Conservation (phyloP, 352 stramenopile species). For the Phytophthora sojae region DNA sequence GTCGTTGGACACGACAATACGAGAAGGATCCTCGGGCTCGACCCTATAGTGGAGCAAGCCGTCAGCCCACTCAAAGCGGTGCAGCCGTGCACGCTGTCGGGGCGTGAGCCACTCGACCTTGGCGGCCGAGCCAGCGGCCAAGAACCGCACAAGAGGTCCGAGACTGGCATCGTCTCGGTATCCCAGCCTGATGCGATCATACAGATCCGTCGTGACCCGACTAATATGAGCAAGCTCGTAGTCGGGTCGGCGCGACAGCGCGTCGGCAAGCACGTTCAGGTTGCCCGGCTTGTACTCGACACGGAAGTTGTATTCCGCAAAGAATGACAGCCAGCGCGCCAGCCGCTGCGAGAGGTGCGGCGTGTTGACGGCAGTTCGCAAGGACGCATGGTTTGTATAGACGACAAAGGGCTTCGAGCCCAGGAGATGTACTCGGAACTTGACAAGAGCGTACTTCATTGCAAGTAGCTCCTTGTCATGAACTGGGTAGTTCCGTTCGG, state of each 20-base stretch:
- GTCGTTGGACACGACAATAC: too few relatives aligned
- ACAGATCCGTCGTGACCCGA: background rate
- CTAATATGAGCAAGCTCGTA: background rate
- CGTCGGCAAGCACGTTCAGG: background rate
- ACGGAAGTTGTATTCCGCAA: slow-evolving; percentile 28
- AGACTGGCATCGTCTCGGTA: background rate
- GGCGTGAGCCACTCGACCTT: background rate
- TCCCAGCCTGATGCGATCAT: background rate
- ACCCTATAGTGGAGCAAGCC: too few relatives aligned
- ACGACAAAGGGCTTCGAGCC: background rate
- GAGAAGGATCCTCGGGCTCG: too few relatives aligned
- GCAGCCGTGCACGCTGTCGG: too few relatives aligned
- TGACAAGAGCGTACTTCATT: slow-evolving; percentile 3
- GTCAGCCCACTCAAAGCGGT: too few relatives aligned
- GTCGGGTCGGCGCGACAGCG: background rate
- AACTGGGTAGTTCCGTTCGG: background rate
- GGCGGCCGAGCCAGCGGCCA: background rate
- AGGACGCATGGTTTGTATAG: background rate
- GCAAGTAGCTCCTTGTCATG: slow-evolving; percentile 3
- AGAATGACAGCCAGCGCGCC: slow-evolving; percentile 26
- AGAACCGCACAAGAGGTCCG: background rate
- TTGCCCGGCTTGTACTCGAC: slow-evolving; percentile 22
- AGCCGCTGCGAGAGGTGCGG: slow-evolving; percentile 6
- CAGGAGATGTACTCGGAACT: background rate
- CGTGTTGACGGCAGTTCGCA: background rate